phyloP scores from a whole-genome alignment of 2,329 filamentous ascomycete species.

The Ceratocystis diversiconidia region DNA sequence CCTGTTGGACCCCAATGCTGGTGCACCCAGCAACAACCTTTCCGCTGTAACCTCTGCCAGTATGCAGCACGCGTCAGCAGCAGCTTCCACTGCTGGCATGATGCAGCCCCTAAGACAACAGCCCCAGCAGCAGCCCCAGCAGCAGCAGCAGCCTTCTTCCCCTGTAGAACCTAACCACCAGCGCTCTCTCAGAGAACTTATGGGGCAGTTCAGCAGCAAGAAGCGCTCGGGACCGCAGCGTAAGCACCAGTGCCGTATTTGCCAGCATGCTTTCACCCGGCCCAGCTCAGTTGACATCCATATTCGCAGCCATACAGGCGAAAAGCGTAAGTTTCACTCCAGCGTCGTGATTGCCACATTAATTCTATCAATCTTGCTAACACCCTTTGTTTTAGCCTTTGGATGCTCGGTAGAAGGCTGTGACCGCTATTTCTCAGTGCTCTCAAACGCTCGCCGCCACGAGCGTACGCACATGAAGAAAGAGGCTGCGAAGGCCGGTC shows the following conservation, averaged over 20 bases:
- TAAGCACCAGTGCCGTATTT: slow-evolving; percentile 99
- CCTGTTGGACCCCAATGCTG: not conserved
- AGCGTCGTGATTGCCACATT: not conserved
- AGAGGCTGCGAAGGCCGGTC: slow-evolving; percentile 13
- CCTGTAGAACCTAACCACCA: slow-evolving; percentile 14
- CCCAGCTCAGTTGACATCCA: slow-evolving; percentile 92
- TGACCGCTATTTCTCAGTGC: slow-evolving; percentile 90
- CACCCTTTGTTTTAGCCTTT: slow-evolving; percentile 48
- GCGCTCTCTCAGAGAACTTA: slow-evolving; percentile 43
- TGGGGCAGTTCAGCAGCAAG: slow-evolving; percentile 96
- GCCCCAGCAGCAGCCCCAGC: not conserved
- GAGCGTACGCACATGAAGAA: slow-evolving; percentile 78
- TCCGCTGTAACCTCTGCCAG: not conserved
- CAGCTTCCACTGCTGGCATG: not conserved
- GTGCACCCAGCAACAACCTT: not conserved
- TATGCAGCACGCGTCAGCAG: not conserved
- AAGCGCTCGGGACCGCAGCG: slow-evolving; percentile 91
- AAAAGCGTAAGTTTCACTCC: slow-evolving; percentile 65
- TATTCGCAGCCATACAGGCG: slow-evolving; percentile 96
- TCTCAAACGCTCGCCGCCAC: slow-evolving; percentile 87
- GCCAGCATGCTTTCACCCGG: slow-evolving; percentile 91
- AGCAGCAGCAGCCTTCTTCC: slow-evolving; percentile 1
- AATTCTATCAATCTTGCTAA: slow-evolving; percentile 14
- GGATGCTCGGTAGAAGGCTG: slow-evolving; percentile 89
- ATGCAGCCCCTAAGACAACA: not conserved